Conservation (phyloP, 2,329 filamentous ascomycete species). For the Hymenoscyphus occultus region DNA sequence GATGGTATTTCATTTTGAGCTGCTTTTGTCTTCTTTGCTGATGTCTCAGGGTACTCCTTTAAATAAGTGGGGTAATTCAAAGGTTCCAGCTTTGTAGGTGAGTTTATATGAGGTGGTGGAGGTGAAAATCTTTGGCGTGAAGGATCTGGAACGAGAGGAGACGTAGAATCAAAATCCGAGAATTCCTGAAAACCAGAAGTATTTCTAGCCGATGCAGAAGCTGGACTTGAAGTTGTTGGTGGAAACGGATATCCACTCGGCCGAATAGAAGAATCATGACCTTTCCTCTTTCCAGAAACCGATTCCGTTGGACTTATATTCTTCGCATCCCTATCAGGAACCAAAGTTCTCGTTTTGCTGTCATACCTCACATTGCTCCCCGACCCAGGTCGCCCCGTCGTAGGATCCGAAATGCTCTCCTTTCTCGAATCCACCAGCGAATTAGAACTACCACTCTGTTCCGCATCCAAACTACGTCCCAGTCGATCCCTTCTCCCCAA, state of each 20-base stretch:
- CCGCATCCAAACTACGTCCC: slow-evolving; percentile 31
- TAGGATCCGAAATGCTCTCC: slow-evolving; percentile 24
- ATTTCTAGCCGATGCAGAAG: slow-evolving; percentile 29
- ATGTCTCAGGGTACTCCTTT: slow-evolving; percentile 38
- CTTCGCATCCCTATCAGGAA: slow-evolving; percentile 24
- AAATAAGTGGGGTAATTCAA: slow-evolving; percentile 38
- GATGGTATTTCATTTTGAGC: slow-evolving; percentile 31
- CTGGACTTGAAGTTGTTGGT: slow-evolving; percentile 31
- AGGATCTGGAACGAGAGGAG: slow-evolving; percentile 22
- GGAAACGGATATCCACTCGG: slow-evolving; percentile 36
- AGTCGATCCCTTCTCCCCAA: slow-evolving; percentile 31
- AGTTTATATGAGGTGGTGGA: slow-evolving; percentile 26
- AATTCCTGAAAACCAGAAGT: slow-evolving; percentile 29
- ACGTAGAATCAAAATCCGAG: slow-evolving; percentile 26
- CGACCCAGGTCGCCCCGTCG: slow-evolving; percentile 17
- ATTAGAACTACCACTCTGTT: slow-evolving; percentile 28
- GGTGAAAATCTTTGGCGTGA: slow-evolving; percentile 31
- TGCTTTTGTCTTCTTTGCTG: slow-evolving; percentile 27
- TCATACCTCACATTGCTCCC: slow-evolving; percentile 34
- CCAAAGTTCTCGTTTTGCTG: slow-evolving; percentile 34
- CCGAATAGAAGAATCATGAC: slow-evolving; percentile 23
- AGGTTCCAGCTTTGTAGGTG: slow-evolving; percentile 39
- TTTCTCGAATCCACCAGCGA: slow-evolving; percentile 28
- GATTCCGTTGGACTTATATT: slow-evolving; percentile 29
- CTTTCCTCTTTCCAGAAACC: slow-evolving; percentile 25